Conservation (phyloP, 345 rosid species). For the Lepidium aucheri region DNA sequence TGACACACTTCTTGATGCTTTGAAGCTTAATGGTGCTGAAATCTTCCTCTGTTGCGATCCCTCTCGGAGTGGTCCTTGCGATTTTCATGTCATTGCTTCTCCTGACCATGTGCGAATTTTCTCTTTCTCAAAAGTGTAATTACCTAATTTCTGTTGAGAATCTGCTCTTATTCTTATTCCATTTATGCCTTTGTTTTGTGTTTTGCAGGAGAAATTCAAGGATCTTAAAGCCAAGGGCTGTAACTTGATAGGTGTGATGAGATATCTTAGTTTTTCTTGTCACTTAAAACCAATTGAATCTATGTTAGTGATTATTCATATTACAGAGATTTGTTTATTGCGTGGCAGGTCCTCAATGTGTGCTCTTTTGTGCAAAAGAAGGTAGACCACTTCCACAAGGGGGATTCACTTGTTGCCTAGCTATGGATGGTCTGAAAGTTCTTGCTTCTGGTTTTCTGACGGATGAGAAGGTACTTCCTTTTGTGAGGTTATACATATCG, state of each 20-base stretch:
- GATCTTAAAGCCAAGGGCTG: conserved; percentile 80
- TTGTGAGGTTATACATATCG: not conserved
- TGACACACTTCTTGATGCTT: conserved; percentile 79
- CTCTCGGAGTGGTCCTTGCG: conserved; percentile 58
- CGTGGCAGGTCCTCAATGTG: conserved; percentile 80
- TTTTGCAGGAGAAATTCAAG: conserved; percentile 75
- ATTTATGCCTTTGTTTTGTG: not conserved
- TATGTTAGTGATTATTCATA: not conserved
- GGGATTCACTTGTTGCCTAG: conserved; percentile 85
- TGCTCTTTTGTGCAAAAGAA: conserved; percentile 81
- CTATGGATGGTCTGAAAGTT: conserved; percentile 85
- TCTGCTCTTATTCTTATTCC: not conserved
- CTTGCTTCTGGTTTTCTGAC: conserved; percentile 80
- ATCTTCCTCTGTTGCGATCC: conserved; percentile 91
- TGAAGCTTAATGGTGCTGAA: conserved; percentile 74
- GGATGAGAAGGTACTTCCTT: conserved; percentile 68
- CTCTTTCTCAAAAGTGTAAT: not conserved
- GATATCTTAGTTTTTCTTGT: not conserved
- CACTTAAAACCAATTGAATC: not conserved
- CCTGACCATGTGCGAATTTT: conserved; percentile 42
- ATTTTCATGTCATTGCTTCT: conserved; percentile 82
- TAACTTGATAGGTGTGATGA: conserved; percentile 60
- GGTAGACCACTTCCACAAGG: conserved; percentile 62
- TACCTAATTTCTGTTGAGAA: not conserved
- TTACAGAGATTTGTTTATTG: not conserved